Evolutionary conservation across 2,329 filamentous ascomycete species (phyloP).

Genomic region (Xylaria sp.): DNA sequence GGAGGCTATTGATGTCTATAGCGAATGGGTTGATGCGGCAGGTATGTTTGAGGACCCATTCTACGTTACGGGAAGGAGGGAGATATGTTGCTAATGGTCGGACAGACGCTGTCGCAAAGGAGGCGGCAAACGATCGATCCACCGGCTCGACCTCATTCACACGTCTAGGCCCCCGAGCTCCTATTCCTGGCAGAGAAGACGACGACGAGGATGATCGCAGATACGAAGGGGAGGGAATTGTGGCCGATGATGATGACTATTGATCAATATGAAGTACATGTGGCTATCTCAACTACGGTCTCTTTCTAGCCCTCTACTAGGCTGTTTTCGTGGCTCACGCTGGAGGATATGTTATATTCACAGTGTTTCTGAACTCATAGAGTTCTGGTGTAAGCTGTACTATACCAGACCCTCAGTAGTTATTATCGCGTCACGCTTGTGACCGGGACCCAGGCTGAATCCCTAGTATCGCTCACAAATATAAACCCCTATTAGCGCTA

Average conservation of each 20-base stretch:
- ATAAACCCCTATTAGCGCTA: neutral
- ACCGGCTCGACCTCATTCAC: constrained; percentile 35
- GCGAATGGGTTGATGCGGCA: constrained; percentile 95
- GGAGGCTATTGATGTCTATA: constrained; percentile 93
- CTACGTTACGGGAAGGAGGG: neutral
- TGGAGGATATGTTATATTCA: constrained; percentile 62
- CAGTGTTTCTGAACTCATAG: neutral
- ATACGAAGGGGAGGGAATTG: constrained; percentile 66
- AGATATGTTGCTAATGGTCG: constrained; percentile 33
- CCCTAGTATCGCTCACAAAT: constrained; percentile 1
- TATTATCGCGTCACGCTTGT: neutral
- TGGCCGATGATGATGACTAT: constrained; percentile 67
- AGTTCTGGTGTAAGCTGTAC: constrained; percentile 7
- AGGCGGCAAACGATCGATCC: constrained; percentile 42
- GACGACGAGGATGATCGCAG: constrained; percentile 64
- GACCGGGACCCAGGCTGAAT: neutral
- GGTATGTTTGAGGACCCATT: constrained; percentile 53
- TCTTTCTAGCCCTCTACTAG: constrained; percentile 88
- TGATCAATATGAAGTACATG: constrained; percentile 49
- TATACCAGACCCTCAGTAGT: neutral
- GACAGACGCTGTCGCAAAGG: constrained; percentile 64
- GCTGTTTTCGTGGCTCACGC: constrained; percentile 91
- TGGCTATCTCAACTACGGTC: constrained; percentile 94
- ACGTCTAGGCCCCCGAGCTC: constrained; percentile 40
- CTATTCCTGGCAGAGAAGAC: constrained; percentile 48